phyloP scores from a whole-genome alignment of 106 monocot species.

The Alisma plantagoaquatica region DNA sequence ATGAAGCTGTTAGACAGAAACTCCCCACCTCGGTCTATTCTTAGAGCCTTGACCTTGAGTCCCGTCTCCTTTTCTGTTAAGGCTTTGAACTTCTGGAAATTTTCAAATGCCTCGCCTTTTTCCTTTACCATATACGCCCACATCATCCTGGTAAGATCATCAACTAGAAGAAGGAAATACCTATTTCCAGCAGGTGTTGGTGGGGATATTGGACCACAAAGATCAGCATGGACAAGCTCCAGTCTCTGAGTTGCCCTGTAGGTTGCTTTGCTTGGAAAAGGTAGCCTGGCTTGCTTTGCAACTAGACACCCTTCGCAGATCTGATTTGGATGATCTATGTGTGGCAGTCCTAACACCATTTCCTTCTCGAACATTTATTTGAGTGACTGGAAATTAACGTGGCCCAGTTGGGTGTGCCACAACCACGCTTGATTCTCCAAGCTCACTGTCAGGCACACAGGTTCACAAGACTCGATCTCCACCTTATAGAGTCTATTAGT shows the following conservation, averaged over 20 bases:
- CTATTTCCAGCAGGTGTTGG: slow-evolving; percentile 2
- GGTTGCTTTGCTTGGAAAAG: slow-evolving; percentile 4
- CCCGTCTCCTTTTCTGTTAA: not conserved
- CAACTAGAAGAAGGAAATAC: not conserved
- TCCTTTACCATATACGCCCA: not conserved
- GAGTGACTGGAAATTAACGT: not conserved
- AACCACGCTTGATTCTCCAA: too few relatives aligned
- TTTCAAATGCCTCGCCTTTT: slow-evolving; percentile 1
- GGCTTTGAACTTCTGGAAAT: not conserved
- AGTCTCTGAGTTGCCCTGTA: slow-evolving; percentile 2
- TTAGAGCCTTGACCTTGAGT: not conserved
- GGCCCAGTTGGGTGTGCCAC: not conserved
- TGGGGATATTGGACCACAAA: slow-evolving; percentile 10
- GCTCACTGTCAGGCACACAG: not conserved
- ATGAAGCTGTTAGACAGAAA: too few relatives aligned
- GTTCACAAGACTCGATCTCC: not conserved
- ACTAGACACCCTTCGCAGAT: not conserved
- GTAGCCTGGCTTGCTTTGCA: slow-evolving; percentile 7
- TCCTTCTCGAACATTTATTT: not conserved
- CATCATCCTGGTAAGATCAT: slow-evolving; percentile 1
- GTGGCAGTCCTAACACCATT: not conserved
- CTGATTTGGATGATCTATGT: not conserved
- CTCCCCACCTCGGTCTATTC: slow-evolving; percentile 3
- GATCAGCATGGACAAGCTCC: slow-evolving; percentile 1
- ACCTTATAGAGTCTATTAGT: not conserved